These are phyloP conservation scores for Colletotrichum paranaense DNA, from an alignment of 2,329 filamentous ascomycete species.

Conservation along the genomic window DNA sequence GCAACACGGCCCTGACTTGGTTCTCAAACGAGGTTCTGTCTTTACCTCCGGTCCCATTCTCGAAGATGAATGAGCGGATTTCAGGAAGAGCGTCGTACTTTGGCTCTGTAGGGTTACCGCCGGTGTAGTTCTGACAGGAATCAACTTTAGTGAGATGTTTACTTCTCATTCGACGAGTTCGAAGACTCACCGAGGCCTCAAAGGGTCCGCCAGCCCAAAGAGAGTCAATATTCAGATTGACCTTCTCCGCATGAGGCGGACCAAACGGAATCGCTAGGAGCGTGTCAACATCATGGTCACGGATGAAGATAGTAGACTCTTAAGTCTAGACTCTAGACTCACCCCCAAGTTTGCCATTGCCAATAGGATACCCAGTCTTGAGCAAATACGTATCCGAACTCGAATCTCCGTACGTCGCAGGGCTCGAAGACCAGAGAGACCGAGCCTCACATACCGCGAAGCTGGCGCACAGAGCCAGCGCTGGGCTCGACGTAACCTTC, in stretches of 20 bases:
- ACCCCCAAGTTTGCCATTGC: conserved; percentile 60
- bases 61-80: conserved; percentile 59
- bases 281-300: neutral
- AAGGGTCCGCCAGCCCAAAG: conserved; percentile 64
- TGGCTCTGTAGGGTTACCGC: conserved; percentile 55
- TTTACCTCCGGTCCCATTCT: conserved; percentile 59
- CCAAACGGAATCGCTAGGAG: conserved; percentile 54
- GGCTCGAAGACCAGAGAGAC: conserved; percentile 23
- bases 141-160: neutral
- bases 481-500: neutral
- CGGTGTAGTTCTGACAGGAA: conserved; percentile 50
- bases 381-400: conserved; percentile 36
- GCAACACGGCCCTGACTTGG: rapidly evolving
- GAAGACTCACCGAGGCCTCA: conserved; percentile 47
- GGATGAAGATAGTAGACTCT: neutral
- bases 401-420: conserved; percentile 17
- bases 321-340: conserved; percentile 8
- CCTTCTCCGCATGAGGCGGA: conserved; percentile 51
- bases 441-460: conserved; percentile 8
- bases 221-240: conserved; percentile 60
- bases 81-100: conserved; percentile 49
- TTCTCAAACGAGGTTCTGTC: neutral
- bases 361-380: conserved; percentile 56
- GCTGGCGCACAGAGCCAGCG: neutral
- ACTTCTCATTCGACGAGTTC: neutral